Conservation (phyloP, 495 filamentous ascomycete genomes). For the Clohesyomyces aquaticus region DNA sequence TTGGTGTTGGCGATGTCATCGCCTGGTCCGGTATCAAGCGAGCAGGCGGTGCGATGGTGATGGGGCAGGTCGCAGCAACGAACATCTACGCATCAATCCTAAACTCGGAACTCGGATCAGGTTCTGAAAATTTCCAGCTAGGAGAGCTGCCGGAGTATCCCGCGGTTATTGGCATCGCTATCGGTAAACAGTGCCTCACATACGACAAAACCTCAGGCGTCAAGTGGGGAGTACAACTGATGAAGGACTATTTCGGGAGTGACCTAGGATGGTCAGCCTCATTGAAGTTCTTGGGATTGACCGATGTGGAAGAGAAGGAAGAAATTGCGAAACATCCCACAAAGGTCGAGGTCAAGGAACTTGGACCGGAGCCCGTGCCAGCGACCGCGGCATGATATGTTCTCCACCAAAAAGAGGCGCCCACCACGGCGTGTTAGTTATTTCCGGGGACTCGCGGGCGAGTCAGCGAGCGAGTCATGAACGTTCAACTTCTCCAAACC, state of each 20-base stretch:
- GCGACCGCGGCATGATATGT: not conserved
- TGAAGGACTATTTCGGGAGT: constrained; percentile 64
- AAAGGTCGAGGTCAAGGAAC: not conserved
- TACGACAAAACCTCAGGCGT: constrained; percentile 59
- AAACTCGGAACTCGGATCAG: constrained; percentile 39
- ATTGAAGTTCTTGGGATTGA: constrained; percentile 27
- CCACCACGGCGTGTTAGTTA: no score
- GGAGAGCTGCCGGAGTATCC: constrained; percentile 56
- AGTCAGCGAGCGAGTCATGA: no score
- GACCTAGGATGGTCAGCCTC: constrained; percentile 60
- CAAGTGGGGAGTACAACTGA: constrained; percentile 59
- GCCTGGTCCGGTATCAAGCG: constrained; percentile 72
- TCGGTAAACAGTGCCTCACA: constrained; percentile 66
- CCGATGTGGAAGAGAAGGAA: constrained; percentile 27
- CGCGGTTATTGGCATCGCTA: constrained; percentile 66
- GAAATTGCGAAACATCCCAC: not conserved
- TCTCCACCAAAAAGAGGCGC: no score
- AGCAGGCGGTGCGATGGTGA: constrained; percentile 69
- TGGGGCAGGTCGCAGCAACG: constrained; percentile 61
- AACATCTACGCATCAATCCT: constrained; percentile 66
- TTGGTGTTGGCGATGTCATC: constrained; percentile 59
- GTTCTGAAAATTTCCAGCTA: constrained; percentile 42
- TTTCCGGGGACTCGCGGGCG: no score
- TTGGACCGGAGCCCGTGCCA: not conserved
- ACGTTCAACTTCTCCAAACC: no score